These are phyloP conservation scores for Volvariella volvacea DNA, from an alignment of 1,284 basidiomycete genomes.

Conservation along the genomic window DNA sequence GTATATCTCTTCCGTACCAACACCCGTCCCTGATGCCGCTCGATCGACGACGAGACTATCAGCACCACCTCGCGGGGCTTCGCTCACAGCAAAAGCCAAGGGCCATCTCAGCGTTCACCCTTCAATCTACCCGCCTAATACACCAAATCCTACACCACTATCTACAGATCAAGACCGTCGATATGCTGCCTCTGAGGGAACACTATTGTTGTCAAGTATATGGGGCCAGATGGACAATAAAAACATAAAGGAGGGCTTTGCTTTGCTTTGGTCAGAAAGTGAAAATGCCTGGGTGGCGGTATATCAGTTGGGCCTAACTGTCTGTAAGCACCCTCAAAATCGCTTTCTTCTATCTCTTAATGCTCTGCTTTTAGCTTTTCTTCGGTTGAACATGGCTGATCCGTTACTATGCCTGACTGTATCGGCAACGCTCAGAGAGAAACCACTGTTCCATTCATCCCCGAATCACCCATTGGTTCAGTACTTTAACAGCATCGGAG, in stretches of 20 bases:
- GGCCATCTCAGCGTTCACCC: slow-evolving; percentile 33
- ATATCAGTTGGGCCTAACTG: slow-evolving; percentile 65
- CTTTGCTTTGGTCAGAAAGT: slow-evolving; percentile 53
- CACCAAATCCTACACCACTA: slow-evolving; percentile 69
- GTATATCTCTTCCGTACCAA: slow-evolving; percentile 60
- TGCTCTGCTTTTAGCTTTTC: slow-evolving; percentile 46
- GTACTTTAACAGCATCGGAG: slow-evolving; percentile 35
- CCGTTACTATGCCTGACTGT: slow-evolving; percentile 78
- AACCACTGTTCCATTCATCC: slow-evolving; percentile 46
- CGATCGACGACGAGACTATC: slow-evolving; percentile 33
- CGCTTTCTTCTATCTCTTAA: slow-evolving; percentile 4
- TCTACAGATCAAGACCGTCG: slow-evolving; percentile 62
- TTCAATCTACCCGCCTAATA: slow-evolving; percentile 67
- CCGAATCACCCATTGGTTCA: slow-evolving; percentile 45
- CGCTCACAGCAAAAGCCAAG: slow-evolving; percentile 28
- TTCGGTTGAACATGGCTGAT: slow-evolving; percentile 62
- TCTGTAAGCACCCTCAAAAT: slow-evolving; percentile 49
- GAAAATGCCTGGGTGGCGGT: slow-evolving; percentile 67
- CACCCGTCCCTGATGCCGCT: slow-evolving; percentile 18
- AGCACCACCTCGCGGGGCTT: slow-evolving; percentile 42
- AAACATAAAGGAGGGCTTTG: slow-evolving; percentile 48
- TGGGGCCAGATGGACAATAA: slow-evolving; percentile 58
- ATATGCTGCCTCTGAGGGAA: slow-evolving; percentile 74
- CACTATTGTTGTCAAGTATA: slow-evolving; percentile 58
- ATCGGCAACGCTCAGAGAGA: slow-evolving; percentile 74